Evolutionary conservation across 164 flowering plant genomes (phyloP).

Genomic region (Liriodendron chinense): DNA sequence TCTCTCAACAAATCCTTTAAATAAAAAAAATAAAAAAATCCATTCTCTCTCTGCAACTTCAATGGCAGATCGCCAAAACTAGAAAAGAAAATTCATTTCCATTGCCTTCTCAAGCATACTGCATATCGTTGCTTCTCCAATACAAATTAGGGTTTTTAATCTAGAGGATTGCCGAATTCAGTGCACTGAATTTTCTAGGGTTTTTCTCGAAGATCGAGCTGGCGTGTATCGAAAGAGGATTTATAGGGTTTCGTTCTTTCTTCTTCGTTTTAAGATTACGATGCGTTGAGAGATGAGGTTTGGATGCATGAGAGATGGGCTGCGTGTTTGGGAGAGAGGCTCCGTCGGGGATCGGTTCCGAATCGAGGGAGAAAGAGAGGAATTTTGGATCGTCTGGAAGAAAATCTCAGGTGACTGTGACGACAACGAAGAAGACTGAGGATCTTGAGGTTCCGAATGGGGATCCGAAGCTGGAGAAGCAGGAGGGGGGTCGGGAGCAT

Average conservation of each 20-base stretch:
- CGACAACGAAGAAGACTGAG: slow-evolving; percentile 6
- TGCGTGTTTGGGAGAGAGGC: slow-evolving; percentile 42
- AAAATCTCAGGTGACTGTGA: slow-evolving; percentile 18
- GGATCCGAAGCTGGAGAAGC: slow-evolving; percentile 14
- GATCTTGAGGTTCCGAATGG: slow-evolving; percentile 24
- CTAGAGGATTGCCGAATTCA: neutral
- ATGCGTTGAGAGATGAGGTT: slow-evolving; percentile 18
- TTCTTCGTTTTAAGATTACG: neutral
- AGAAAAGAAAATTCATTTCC: neutral
- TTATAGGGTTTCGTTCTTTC: neutral
- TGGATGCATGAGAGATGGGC: slow-evolving; percentile 34
- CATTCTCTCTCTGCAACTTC: neutral
- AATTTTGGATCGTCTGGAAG: neutral
- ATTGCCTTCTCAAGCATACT: neutral
- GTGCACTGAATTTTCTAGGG: neutral
- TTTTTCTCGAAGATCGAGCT: neutral
- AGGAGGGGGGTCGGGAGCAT: slow-evolving; percentile 12
- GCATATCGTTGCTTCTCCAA: neutral
- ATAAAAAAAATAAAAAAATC: too few relatives aligned
- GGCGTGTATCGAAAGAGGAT: neutral
- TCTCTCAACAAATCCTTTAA: neutral
- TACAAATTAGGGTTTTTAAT: neutral
- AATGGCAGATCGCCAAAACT: neutral
- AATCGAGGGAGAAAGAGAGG: slow-evolving; percentile 16
- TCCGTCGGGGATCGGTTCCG: slow-evolving; percentile 11